Evolutionary conservation across 1,284 basidiomycete species (phyloP).

Genomic region (Heterobasidion irregulare): DNA sequence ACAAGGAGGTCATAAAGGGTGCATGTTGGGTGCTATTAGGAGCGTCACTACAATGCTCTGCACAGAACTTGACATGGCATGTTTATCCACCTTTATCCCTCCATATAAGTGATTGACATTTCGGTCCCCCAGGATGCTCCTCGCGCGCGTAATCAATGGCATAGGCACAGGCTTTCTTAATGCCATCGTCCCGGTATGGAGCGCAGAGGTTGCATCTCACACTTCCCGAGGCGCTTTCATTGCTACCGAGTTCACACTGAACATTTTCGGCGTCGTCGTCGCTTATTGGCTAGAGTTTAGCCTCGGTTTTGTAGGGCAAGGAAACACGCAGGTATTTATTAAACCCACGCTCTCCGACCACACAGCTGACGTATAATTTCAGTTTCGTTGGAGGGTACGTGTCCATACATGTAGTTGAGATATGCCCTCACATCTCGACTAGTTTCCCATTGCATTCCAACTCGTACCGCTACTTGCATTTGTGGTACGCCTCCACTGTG

Average conservation of each 20-base stretch:
- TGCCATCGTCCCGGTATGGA: slow-evolving; percentile 45
- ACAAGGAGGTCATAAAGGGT: slow-evolving; percentile 16
- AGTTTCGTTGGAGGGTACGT: slow-evolving; percentile 29
- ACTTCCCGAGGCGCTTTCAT: slow-evolving; percentile 32
- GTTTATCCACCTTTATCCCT: slow-evolving; percentile 6
- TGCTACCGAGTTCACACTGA: slow-evolving; percentile 29
- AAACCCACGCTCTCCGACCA: no score
- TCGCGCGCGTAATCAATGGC: slow-evolving; percentile 42
- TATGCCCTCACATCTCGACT: slow-evolving; percentile 4
- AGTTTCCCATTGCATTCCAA: slow-evolving; percentile 42
- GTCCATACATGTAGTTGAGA: background rate
- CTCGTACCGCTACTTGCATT: slow-evolving; percentile 36
- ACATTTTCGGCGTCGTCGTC: slow-evolving; percentile 45
- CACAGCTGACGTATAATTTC: background rate
- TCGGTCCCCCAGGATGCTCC: slow-evolving; percentile 32
- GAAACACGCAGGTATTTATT: slow-evolving; percentile 23
- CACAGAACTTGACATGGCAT: slow-evolving; percentile 39
- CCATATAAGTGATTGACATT: background rate
- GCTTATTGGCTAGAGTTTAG: slow-evolving; percentile 50
- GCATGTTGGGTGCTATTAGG: slow-evolving; percentile 37
- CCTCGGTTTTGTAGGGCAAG: slow-evolving; percentile 38
- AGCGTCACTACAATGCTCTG: slow-evolving; percentile 40
- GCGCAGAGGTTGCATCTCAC: slow-evolving; percentile 37
- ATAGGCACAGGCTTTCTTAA: slow-evolving; percentile 45
- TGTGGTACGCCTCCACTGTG: slow-evolving; percentile 20